Conservation (phyloP, 129 eudicot genomes). For the Helianthus annuus region DNA sequence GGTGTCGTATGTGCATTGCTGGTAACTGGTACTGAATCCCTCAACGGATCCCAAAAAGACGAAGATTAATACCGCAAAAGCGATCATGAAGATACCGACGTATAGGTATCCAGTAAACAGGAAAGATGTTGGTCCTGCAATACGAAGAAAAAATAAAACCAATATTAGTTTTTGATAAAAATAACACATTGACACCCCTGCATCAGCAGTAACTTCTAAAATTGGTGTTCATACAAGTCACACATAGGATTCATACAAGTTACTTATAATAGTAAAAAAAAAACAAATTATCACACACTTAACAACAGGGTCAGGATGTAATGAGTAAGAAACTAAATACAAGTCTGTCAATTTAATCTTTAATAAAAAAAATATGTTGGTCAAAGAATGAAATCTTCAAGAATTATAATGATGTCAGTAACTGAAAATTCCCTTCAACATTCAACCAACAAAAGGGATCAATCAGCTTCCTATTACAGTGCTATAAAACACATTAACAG, state of each 20-base stretch:
- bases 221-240: neutral
- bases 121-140: constrained; percentile 87
- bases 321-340: constrained; percentile 6
- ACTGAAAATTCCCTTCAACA: neutral
- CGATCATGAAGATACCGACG: constrained; percentile 88
- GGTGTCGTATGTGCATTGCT: constrained; percentile 62
- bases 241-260: neutral
- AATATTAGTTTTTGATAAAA: neutral
- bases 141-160: constrained; percentile 2
- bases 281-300: neutral
- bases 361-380: neutral
- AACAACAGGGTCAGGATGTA: neutral
- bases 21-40: constrained; percentile 69
- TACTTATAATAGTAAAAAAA: neutral
- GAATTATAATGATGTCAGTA: neutral
- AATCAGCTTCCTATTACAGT: constrained; percentile 11
- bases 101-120: constrained; percentile 77
- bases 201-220: neutral
- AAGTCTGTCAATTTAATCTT: neutral
- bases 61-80: constrained; percentile 79
- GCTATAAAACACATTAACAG: neutral
- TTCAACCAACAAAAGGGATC: constrained; percentile 13
- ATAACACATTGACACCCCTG: neutral
- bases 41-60: constrained; percentile 86
- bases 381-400: constrained; percentile 9